Conservation (phyloP, 2,329 filamentous ascomycete genomes). For the Sporothrix euskadiensis region DNA sequence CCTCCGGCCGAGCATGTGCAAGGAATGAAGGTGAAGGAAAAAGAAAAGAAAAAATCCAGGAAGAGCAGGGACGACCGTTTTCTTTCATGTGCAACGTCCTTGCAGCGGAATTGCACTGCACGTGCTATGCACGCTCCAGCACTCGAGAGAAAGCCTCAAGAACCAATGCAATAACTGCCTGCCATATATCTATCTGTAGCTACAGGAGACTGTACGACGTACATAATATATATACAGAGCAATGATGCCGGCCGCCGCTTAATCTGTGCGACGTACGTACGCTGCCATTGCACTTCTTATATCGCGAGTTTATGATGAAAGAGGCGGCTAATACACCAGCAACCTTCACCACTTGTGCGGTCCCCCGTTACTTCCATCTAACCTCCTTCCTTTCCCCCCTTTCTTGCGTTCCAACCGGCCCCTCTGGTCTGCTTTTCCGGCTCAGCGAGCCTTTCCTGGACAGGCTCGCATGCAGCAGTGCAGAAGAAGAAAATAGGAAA, state of each 20-base stretch:
- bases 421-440: slow-evolving; percentile 26
- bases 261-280: no score
- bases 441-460: slow-evolving; percentile 10
- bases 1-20: neutral
- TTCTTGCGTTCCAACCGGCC: slow-evolving; percentile 18
- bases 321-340: no score
- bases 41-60: neutral
- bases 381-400: slow-evolving; percentile 12
- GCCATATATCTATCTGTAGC: neutral
- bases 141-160: neutral
- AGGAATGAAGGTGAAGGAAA: neutral
- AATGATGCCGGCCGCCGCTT: neutral
- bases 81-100: slow-evolving; percentile 12
- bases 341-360: neutral
- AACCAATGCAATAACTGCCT: neutral
- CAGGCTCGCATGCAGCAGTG: neutral
- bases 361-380: neutral
- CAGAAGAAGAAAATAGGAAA: neutral
- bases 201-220: no score
- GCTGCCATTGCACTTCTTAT: neutral
- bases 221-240: no score
- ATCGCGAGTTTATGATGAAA: neutral
- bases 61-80: neutral
- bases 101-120: neutral
- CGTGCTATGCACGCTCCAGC: neutral